A percentile compares a stretch with the other conserved stretches of the same genome.
These are phyloP conservation scores for Cytospora mali DNA, from an alignment of 2,329 filamentous ascomycete species.

Conservation along the genomic window DNA sequence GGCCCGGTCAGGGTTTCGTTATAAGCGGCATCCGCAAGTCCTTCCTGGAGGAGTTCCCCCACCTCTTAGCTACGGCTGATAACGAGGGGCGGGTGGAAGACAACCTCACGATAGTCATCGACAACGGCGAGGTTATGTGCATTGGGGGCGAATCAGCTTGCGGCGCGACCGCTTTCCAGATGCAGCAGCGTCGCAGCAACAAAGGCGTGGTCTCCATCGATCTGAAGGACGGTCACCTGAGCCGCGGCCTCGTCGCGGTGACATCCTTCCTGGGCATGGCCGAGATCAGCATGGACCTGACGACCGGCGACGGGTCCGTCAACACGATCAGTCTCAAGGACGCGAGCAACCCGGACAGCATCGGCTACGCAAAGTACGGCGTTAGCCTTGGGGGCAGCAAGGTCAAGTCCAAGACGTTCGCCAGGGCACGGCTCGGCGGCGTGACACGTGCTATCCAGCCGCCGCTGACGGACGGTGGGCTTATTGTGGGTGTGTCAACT, in stretches of 20 bases:
- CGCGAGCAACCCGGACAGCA: constrained; percentile 34
- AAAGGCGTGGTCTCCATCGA: constrained; percentile 36
- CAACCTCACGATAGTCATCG: constrained; percentile 44
- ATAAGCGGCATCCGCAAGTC: constrained; percentile 43
- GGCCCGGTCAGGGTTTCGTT: constrained; percentile 35
- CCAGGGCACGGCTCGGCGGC: constrained; percentile 46
- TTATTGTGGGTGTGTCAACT: constrained; percentile 45
- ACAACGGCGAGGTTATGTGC: constrained; percentile 45
- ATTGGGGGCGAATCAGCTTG: constrained; percentile 39
- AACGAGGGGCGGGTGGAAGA: neutral
- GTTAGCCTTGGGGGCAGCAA: constrained; percentile 41
- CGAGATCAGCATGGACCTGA: constrained; percentile 49
- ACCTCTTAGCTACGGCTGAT: neutral
- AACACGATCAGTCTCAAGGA: constrained; percentile 32
- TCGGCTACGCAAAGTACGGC: constrained; percentile 45
- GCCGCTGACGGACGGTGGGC: constrained; percentile 37
- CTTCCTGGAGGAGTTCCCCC: constrained; percentile 36
- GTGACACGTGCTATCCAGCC: constrained; percentile 47
- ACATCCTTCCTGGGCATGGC: constrained; percentile 50
- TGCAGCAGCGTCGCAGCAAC: constrained; percentile 20
- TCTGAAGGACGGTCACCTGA: constrained; percentile 50
- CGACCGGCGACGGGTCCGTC: constrained; percentile 50
- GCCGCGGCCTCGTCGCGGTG: constrained; percentile 53
- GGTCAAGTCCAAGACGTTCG: constrained; percentile 38
- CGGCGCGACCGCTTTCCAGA: constrained; percentile 31